Conservation (phyloP, 495 filamentous ascomycete species). For the Platismatia glauca region DNA sequence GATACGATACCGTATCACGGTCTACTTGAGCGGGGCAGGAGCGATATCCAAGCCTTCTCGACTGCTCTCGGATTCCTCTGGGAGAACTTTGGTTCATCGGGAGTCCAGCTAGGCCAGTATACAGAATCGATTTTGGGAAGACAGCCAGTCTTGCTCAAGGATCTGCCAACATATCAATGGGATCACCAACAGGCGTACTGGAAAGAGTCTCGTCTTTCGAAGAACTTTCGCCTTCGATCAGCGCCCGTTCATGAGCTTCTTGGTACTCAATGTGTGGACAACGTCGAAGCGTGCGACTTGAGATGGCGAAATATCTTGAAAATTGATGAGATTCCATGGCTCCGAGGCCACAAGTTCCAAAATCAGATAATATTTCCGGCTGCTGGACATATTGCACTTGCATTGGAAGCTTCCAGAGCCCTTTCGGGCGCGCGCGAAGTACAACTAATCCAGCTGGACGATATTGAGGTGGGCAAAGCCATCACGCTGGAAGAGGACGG, state of each 20-base stretch:
- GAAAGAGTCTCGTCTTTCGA: slow-evolving; percentile 37
- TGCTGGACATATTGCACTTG: slow-evolving; percentile 49
- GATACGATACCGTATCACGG: slow-evolving; percentile 33
- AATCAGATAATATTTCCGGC: slow-evolving; percentile 49
- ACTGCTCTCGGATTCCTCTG: slow-evolving; percentile 30
- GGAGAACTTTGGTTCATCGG: slow-evolving; percentile 8
- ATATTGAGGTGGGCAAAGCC: slow-evolving; percentile 36
- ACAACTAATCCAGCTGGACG: slow-evolving; percentile 25
- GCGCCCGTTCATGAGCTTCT: slow-evolving; percentile 28
- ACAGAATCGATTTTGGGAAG: too few species aligned
- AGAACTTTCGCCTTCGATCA: neutral
- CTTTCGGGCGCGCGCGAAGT: slow-evolving; percentile 20
- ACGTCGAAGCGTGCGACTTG: slow-evolving; percentile 19
- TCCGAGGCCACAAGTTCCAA: slow-evolving; percentile 34
- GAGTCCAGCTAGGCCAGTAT: too few species aligned
- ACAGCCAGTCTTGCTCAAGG: slow-evolving; percentile 20
- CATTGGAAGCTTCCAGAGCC: slow-evolving; percentile 39
- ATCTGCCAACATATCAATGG: slow-evolving; percentile 43
- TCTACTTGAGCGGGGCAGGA: slow-evolving; percentile 30
- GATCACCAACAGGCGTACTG: slow-evolving; percentile 38
- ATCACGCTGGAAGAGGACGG: slow-evolving; percentile 38
- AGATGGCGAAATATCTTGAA: slow-evolving; percentile 34
- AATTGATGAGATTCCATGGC: slow-evolving; percentile 34
- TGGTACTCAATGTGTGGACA: slow-evolving; percentile 24
- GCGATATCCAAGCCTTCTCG: slow-evolving; percentile 31